Conservation (phyloP, 1,284 basidiomycete species). For the Schizophyllum commune region DNA sequence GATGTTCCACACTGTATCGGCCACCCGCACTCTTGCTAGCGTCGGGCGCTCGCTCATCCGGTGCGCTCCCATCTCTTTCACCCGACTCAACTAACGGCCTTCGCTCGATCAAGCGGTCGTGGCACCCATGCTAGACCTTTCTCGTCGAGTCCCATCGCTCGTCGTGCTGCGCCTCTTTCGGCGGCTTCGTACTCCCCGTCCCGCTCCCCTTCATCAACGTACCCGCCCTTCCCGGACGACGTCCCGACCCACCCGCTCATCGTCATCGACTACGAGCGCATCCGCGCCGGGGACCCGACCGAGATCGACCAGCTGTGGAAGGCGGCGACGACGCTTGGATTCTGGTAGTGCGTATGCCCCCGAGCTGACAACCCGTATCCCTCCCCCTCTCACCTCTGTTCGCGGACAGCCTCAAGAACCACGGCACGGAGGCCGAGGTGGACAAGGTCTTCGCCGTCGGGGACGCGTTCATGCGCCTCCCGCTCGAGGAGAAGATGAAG, state of each 20-base stretch:
- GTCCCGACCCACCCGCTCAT: conserved; percentile 2
- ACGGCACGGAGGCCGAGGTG: conserved; percentile 47
- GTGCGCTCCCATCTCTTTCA: no score
- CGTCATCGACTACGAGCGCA: conserved; percentile 1
- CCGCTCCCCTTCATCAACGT: neutral
- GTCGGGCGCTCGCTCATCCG: no score
- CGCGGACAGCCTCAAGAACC: conserved; percentile 59
- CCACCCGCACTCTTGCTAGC: no score
- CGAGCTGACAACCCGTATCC: no score
- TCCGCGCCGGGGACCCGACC: neutral
- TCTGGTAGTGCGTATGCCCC: conserved; percentile 3
- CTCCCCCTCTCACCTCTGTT: no score
- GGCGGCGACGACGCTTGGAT: conserved; percentile 1
- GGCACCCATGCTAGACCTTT: no score
- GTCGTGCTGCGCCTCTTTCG: no score
- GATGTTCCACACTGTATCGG: no score
- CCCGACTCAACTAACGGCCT: no score
- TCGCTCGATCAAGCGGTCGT: no score
- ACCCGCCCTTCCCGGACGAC: conserved; percentile 2
- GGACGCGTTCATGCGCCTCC: conserved; percentile 46
- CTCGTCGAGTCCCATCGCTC: no score
- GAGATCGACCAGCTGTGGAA: conserved; percentile 1
- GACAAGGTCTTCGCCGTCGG: conserved; percentile 56
- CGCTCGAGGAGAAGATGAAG: conserved; percentile 54
- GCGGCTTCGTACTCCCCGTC: no score